Evolutionary conservation across 345 rosid genomes (phyloP).

Genomic region (Gossypium arboreum): DNA sequence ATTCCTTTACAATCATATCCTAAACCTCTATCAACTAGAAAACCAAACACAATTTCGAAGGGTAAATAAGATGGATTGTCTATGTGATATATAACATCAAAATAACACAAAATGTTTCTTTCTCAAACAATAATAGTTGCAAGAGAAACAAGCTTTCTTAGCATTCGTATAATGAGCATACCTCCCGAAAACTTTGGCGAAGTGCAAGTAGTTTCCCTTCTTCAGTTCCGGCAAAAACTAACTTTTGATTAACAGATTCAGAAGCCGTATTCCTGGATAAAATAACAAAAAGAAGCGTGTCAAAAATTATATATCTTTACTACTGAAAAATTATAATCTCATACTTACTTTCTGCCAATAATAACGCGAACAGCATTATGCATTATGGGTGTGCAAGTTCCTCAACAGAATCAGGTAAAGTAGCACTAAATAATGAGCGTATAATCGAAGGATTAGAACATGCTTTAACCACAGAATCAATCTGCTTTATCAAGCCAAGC

Average conservation of each 20-base stretch:
- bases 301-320: background rate
- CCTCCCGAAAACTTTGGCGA: constrained; percentile 90
- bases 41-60: background rate
- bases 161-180: constrained; percentile 26
- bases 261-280: constrained; percentile 77
- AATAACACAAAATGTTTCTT: background rate
- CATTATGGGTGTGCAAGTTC: constrained; percentile 92
- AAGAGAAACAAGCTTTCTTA: constrained; percentile 1
- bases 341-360: constrained; percentile 81
- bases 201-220: constrained; percentile 91
- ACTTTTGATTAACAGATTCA: constrained; percentile 74
- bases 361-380: constrained; percentile 93
- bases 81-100: background rate
- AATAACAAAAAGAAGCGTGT: constrained; percentile 17
- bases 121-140: background rate
- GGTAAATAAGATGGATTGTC: background rate
- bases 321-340: constrained; percentile 2
- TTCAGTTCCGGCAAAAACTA: constrained; percentile 84
- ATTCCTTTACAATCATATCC: background rate
- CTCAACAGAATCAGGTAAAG: constrained; percentile 87
- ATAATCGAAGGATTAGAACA: constrained; percentile 82
- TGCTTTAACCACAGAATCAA: constrained; percentile 82
- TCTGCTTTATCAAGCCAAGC: constrained; percentile 78
- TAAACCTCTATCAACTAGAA: background rate
- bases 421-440: constrained; percentile 92